These are phyloP conservation scores for Cucurbita argyrosperma DNA, from an alignment of 306 rosid species.

Conservation along the genomic window DNA sequence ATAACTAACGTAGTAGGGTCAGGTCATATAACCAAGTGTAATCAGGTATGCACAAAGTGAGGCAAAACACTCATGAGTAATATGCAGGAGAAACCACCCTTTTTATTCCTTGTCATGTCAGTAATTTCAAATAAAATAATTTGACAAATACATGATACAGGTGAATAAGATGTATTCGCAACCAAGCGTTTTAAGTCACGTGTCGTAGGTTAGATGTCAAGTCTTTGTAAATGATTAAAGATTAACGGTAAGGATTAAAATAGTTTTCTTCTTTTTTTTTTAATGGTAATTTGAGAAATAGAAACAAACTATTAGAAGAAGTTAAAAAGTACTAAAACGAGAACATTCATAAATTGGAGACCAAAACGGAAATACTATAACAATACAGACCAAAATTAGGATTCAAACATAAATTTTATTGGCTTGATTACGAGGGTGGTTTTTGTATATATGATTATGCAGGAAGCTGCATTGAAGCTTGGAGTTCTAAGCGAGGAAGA, in stretches of 20 bases:
- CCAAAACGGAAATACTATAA: background rate
- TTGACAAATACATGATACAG: background rate
- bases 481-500: constrained; percentile 71
- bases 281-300: background rate
- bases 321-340: background rate
- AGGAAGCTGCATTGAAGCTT: constrained; percentile 94
- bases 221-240: background rate
- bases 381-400: background rate
- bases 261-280: background rate
- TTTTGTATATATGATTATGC: constrained; percentile 12
- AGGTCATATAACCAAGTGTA: too few relatives aligned
- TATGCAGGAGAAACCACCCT: background rate
- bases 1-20: too few relatives aligned
- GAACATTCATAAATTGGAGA: background rate
- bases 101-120: background rate
- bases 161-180: background rate
- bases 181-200: background rate
- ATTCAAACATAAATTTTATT: background rate
- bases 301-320: background rate
- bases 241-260: background rate
- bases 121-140: background rate
- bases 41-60: too few relatives aligned
- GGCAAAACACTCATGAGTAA: too few relatives aligned
- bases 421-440: constrained; percentile 1
- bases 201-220: background rate